Evolutionary conservation across 2,329 filamentous ascomycete species (phyloP), one percentile per base, ranked within the genome.

Genomic region (Periglandula ipomoeae): DNA sequence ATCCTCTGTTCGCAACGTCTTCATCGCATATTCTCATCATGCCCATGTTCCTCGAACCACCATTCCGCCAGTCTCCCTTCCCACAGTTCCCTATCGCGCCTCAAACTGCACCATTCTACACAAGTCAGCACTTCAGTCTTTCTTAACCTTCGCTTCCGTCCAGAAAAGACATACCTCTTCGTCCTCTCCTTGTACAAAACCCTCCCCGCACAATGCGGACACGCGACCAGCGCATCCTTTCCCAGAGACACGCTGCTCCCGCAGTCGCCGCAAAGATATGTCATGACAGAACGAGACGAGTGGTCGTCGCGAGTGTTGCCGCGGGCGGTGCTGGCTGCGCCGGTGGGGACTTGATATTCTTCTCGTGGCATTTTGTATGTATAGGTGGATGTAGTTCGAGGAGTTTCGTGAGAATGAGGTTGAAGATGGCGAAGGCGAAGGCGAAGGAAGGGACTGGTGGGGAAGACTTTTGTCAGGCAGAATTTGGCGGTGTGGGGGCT

Each of bases 101-200:
- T 98, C 90, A 62, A 98, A 97, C 71, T 98, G 93, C 46, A 97
- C 90, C 90, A 97, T 96, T 63, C 91, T 95, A 50, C 13, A n/a
- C 4, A 30, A 7, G 11, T 30, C 13, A 35, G n/a, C 8, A 30
- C n/a, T 30, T 38, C 43, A 41, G n/a, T n/a, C n/a, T n/a, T n/a
- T n/a, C n/a, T n/a, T n/a, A n/a, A n/a, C n/a, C 23, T 30, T 26
- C 27, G 4, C 8, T 38, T 20, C 24, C 17, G 19, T n/a, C 42
- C 10, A 10, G 26, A 32, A 13, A 13, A 47, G 51, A 71, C 85
- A 69, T 66, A 96, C 93, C 93, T 82, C 77, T 95, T 96, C 40
- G 93, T 98, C 64, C 93, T 74, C 79, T 96, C 88, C 80, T 98
- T 98, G 72, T 97, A 97, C 57, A 98, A 71, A 53, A 98, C 89